These are phyloP conservation scores for Massariosphaeria phaeospora DNA, from an alignment of 495 filamentous ascomycete genomes.

Conservation along the genomic window DNA sequence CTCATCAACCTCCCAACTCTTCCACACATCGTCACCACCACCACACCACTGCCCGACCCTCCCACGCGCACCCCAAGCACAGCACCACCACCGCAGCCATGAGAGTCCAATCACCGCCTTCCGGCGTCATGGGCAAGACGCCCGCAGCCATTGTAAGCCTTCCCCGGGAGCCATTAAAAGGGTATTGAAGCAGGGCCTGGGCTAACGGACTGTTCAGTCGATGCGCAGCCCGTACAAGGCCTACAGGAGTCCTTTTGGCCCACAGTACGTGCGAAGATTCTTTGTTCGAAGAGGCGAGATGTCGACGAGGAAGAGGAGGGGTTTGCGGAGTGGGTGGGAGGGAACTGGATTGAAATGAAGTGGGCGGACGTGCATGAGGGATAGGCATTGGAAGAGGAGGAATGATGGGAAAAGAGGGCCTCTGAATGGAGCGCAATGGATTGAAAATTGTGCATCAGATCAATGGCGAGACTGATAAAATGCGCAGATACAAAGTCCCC, in stretches of 20 bases:
- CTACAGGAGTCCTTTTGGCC: conserved; percentile 46
- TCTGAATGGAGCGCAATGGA: not conserved
- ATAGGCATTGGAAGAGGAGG: not conserved
- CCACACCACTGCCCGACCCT: too few species aligned
- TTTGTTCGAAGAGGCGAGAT: not conserved
- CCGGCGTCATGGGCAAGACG: conserved; percentile 9
- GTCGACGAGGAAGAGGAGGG: not conserved
- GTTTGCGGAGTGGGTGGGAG: not conserved
- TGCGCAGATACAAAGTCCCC: conserved; percentile 49
- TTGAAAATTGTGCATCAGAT: too few species aligned
- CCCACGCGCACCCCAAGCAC: not conserved
- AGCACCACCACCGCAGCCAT: conserved; percentile 10
- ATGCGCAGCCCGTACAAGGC: conserved; percentile 31
- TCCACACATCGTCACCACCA: not conserved
- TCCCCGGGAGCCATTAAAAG: not conserved
- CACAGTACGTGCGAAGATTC: conserved; percentile 37
- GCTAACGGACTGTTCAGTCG: conserved; percentile 7
- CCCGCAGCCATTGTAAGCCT: conserved; percentile 9
- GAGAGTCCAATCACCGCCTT: not conserved
- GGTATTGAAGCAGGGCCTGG: not conserved
- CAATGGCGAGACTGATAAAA: not conserved
- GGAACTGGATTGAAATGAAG: too few species aligned
- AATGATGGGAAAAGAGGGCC: not conserved
- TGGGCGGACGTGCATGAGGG: not conserved
- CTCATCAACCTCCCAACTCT: not conserved